Base-by-base conservation (phyloP, 2,329 filamentous ascomycete genomes). In the Drechslerella coelobrocha region DNA sequence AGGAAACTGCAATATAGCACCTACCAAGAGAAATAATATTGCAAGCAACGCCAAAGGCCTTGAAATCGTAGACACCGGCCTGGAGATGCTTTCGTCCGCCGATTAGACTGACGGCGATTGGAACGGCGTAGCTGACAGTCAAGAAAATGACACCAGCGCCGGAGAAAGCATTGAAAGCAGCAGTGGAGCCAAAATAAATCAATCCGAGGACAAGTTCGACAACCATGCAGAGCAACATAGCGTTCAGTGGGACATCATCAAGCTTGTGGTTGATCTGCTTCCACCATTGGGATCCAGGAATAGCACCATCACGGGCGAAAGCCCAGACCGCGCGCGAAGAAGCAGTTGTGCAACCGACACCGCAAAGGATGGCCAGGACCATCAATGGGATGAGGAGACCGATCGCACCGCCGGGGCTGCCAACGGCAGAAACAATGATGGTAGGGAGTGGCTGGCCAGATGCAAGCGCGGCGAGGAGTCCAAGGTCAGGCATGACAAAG, bases 141-240 rank as follows among this genome's bases (percentile, higher is more conserved):
- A 88, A 80, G 76, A 83, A 87, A 76, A 89, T 89, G 78, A 89
- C 87, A 75, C 86, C 87, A 17, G 88, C 85, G 69, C 86, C 86
- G 0, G 85, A 87, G 78, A 90, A 89, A 62, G 88, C 88, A 76
- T 87, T 89, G 81, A 89, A 90, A n/a, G 87, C 88, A 9, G 86
- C 84, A 0, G 82, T 79, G 1, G 86, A 88, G 50, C 88, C 88
- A 73, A 90, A 88, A 80, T 89, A 89, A 77, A 90, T 85, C 74
- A 87, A 76, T 29, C 85, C 87, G 3, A 90, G 83, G 12, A 84
- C 54, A 61, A 89, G 82, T 78, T 89, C 83, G 26, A 89, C 80
- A 2, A 79, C 82, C 84, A 88, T 88, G 75, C 83, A 85, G 61
- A 89, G 83, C 84, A 89, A 86, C 87, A 89, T 89, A 73, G 86